These are phyloP conservation scores for Hypoxylon sp. DNA, from an alignment of 2,329 filamentous ascomycete genomes.

Conservation along the genomic window DNA sequence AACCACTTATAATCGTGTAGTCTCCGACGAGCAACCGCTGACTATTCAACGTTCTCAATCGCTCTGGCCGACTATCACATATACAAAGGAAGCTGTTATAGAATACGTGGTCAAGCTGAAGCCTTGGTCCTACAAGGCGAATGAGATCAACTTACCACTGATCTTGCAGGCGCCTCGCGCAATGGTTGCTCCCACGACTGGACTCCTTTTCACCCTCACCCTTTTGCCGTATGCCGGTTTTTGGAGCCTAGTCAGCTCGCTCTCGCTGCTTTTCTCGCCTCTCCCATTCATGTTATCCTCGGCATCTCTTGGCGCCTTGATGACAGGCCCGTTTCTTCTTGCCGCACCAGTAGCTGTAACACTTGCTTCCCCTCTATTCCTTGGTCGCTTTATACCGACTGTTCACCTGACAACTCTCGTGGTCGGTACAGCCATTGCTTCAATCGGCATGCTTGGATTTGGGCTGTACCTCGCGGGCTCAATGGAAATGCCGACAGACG, in stretches of 20 bases:
- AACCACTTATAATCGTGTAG: constrained; percentile 62
- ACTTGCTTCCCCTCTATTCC: constrained; percentile 53
- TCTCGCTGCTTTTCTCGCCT: constrained; percentile 63
- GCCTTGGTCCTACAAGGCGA: constrained; percentile 55
- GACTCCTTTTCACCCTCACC: constrained; percentile 61
- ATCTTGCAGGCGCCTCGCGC: constrained; percentile 63
- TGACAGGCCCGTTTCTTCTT: constrained; percentile 61
- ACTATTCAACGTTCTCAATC: constrained; percentile 42
- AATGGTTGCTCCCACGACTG: constrained; percentile 63
- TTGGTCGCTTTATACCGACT: constrained; percentile 52
- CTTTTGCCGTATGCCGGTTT: constrained; percentile 61
- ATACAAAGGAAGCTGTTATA: constrained; percentile 53
- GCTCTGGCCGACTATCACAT: constrained; percentile 41
- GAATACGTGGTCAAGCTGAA: constrained; percentile 58
- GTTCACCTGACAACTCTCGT: constrained; percentile 55
- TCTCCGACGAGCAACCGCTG: constrained; percentile 43
- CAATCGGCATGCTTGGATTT: constrained; percentile 60
- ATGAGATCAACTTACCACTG: constrained; percentile 47
- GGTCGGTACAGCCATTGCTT: constrained; percentile 56
- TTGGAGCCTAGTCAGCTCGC: constrained; percentile 61
- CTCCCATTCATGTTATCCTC: constrained; percentile 59
- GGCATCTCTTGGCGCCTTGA: constrained; percentile 59
- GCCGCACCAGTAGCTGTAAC: constrained; percentile 53
- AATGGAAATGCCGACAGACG: constrained; percentile 50
- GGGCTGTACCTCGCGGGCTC: constrained; percentile 59